These are phyloP conservation scores for Aspergillus sp. DNA, from an alignment of 2,329 filamentous ascomycete species.

Conservation along the genomic window DNA sequence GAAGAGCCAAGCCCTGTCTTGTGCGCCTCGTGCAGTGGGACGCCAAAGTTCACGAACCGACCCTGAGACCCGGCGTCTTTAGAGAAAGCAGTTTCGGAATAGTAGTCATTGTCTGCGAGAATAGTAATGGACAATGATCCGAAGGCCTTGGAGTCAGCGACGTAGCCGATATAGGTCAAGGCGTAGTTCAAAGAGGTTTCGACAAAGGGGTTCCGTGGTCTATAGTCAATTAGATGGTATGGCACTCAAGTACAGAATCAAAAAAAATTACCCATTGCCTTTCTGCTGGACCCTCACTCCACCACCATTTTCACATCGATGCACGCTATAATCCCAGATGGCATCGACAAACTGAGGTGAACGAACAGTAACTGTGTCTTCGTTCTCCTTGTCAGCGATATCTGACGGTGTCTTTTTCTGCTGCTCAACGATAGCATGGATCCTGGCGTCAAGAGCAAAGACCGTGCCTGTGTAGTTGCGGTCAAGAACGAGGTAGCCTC, in stretches of 20 bases:
- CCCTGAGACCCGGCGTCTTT: constrained; percentile 28
- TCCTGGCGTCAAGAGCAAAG: constrained; percentile 60
- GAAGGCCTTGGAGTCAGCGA: constrained; percentile 51
- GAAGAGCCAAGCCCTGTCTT: constrained; percentile 96
- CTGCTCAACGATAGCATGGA: constrained; percentile 56
- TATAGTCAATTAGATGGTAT: constrained; percentile 20
- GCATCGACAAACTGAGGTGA: constrained; percentile 89
- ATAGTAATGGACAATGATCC: constrained; percentile 73
- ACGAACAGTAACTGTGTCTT: constrained; percentile 72
- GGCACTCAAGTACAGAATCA: constrained; percentile 1
- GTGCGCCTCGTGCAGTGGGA: constrained; percentile 72
- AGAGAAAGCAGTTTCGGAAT: constrained; percentile 62
- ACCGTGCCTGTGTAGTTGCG: constrained; percentile 72
- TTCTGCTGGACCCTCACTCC: constrained; percentile 74
- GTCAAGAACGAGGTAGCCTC: constrained; percentile 92
- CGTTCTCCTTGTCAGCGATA: constrained; percentile 50
- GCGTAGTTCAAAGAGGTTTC: constrained; percentile 86
- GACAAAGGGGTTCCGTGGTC: constrained; percentile 75
- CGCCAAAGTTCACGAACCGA: constrained; percentile 71
- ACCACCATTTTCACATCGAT: constrained; percentile 64
- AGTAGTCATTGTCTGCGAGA: constrained; percentile 94
- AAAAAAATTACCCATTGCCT: constrained; percentile 26
- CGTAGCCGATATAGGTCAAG: constrained; percentile 67
- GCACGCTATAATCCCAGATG: constrained; percentile 81
- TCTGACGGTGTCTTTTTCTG: constrained; percentile 36